Evolutionary conservation across 305 asterid genomes (phyloP), one percentile per base, ranked within the genome.

Genomic region (Solanum hybrid): DNA sequence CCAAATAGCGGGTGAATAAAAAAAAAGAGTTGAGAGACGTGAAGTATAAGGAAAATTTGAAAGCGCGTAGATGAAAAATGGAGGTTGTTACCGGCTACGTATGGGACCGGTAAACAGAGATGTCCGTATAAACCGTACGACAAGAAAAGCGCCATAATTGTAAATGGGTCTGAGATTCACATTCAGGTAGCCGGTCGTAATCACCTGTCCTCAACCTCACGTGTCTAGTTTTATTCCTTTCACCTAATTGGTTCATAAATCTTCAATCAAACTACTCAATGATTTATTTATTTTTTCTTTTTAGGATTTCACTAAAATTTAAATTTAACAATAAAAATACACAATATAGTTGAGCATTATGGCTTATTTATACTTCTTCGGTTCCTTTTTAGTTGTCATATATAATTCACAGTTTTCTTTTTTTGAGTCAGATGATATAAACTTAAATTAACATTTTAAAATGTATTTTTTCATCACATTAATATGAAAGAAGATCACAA

Each of bases 111-210:
- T 92, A 71, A 91, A 36, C 87, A 51, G 89, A 81, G 64, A n/a
- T 32, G 26, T 91, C 94, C 95, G 95, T 93, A 93, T 89, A 77
- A 86, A 89, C 95, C 95, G 95, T 94, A 94, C 96, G 87, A 91
- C 89, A 91, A 85, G 88, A 91, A 89, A 86, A 90, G 89, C 88
- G 78, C 90, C 45, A 89, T 81, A 75, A 78, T 78, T 14, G 76
- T 87, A 32, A 89, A 86, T 75, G 84, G 87, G 76, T 32, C 88
- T 66, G 36, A 89, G 91, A 86, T 87, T 85, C 90, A 82, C 88
- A 86, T 88, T 88, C 89, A 78, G 90, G 89, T 91, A 81, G 87
- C 22, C 10, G 69, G 87, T 40, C 42, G 1, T 85, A 88, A 88
- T 92, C 91, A 35, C 12, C 36, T 93, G 92, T 36, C 79, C 32